A percentile compares a stretch with the other conserved stretches of the same genome.
Evolutionary conservation across 148 eudicot species (phyloP).

Genomic region (Amaranthus palmeri): DNA sequence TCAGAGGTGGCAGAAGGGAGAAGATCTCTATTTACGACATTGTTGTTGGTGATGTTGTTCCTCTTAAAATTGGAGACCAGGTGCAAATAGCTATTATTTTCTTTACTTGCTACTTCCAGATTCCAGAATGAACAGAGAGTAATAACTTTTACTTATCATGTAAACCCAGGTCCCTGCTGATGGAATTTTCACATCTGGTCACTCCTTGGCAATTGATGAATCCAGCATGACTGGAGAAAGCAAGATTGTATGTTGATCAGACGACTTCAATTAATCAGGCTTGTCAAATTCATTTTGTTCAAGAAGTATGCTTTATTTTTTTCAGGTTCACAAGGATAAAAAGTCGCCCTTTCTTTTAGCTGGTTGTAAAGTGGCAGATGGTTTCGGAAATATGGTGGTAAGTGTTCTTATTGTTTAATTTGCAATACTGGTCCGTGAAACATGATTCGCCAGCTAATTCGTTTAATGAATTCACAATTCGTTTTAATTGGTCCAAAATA

Average conservation of each 20-base stretch:
- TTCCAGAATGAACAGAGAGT: neutral
- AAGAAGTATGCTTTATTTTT: slow-evolving; percentile 18
- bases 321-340: slow-evolving; percentile 65
- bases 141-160: neutral
- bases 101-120: neutral
- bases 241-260: slow-evolving; percentile 72
- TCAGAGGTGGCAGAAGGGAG: slow-evolving; percentile 87
- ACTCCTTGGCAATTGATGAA: slow-evolving; percentile 83
- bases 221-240: slow-evolving; percentile 99
- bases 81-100: slow-evolving; percentile 23
- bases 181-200: slow-evolving; percentile 69
- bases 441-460: too few species aligned
- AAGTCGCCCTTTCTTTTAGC: slow-evolving; percentile 72
- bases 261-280: slow-evolving; percentile 8
- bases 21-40: slow-evolving; percentile 76
- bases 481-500: too few species aligned
- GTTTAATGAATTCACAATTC: too few species aligned
- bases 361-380: slow-evolving; percentile 94
- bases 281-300: slow-evolving; percentile 19
- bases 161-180: slow-evolving; percentile 76
- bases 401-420: neutral
- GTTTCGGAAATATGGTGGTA: slow-evolving; percentile 93
- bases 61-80: slow-evolving; percentile 96
- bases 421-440: too few species aligned
- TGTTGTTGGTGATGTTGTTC: slow-evolving; percentile 87